phyloP scores from a whole-genome alignment of 768 basidiomycete species.

The Galerina marginata region DNA sequence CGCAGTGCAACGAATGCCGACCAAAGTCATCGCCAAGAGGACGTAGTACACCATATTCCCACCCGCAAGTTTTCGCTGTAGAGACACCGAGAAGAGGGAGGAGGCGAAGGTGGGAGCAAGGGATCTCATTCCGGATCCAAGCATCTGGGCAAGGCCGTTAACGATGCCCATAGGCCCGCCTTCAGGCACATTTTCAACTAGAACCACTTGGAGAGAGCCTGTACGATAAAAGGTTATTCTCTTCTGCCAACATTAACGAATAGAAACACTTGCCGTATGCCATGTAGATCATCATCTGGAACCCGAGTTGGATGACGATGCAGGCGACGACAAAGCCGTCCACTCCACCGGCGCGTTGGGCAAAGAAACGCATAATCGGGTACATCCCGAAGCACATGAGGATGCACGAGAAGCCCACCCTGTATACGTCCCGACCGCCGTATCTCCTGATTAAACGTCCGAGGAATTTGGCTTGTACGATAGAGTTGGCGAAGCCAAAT shows the following conservation, averaged over 20 bases:
- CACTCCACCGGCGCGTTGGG: constrained; percentile 37
- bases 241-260: background rate
- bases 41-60: constrained; percentile 53
- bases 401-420: constrained; percentile 27
- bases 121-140: constrained; percentile 53
- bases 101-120: constrained; percentile 60
- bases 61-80: constrained; percentile 48
- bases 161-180: constrained; percentile 53
- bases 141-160: constrained; percentile 63
- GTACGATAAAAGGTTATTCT: constrained; percentile 11
- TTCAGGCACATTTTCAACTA: constrained; percentile 47
- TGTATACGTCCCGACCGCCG: constrained; percentile 40
- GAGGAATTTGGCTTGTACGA: constrained; percentile 20
- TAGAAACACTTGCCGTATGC: constrained; percentile 26
- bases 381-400: constrained; percentile 35
- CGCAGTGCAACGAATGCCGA: constrained; percentile 28
- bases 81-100: constrained; percentile 61
- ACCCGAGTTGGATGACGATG: constrained; percentile 38
- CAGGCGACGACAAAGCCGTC: constrained; percentile 37
- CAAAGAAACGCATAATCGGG: constrained; percentile 41
- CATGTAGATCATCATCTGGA: constrained; percentile 33
- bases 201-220: constrained; percentile 55
- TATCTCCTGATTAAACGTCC: constrained; percentile 22
- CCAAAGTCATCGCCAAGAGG: constrained; percentile 32
- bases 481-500: constrained; percentile 26